phyloP scores from a whole-genome alignment of 805 yeast species.

The Kuraishia floccosa region DNA sequence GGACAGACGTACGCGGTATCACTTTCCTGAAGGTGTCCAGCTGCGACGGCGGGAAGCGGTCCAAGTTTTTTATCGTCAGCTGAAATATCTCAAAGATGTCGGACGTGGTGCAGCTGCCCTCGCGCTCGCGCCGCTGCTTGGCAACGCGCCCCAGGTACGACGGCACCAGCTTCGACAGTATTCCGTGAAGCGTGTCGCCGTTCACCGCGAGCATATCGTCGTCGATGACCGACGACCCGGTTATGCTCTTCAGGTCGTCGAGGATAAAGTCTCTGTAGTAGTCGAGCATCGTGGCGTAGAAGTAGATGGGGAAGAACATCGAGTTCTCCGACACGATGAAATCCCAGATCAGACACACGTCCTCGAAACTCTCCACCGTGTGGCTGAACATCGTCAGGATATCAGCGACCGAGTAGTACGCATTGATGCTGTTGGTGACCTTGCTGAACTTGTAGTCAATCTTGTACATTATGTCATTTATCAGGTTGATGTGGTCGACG shows the following conservation, averaged over 20 bases:
- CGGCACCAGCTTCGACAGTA: slow-evolving; percentile 14
- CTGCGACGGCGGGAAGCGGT: slow-evolving; percentile 5
- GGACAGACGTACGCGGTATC: not conserved
- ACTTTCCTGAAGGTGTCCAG: not conserved
- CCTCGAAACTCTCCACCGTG: slow-evolving; percentile 28
- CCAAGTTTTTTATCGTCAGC: slow-evolving; percentile 7
- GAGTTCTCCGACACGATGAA: slow-evolving; percentile 46
- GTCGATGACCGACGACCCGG: slow-evolving; percentile 9
- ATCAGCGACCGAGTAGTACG: slow-evolving; percentile 65
- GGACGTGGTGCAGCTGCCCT: slow-evolving; percentile 10
- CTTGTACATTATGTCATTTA: slow-evolving; percentile 47
- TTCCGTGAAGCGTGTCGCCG: slow-evolving; percentile 15
- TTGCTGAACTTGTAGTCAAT: slow-evolving; percentile 34
- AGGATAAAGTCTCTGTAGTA: slow-evolving; percentile 32
- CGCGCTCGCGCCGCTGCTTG: too few species aligned
- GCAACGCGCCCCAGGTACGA: slow-evolving; percentile 10
- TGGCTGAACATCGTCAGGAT: slow-evolving; percentile 73
- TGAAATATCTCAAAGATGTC: slow-evolving; percentile 15
- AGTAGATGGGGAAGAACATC: slow-evolving; percentile 39
- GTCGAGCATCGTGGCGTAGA: slow-evolving; percentile 48
- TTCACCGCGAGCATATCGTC: slow-evolving; percentile 10
- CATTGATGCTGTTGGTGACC: slow-evolving; percentile 30
- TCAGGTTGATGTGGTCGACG: slow-evolving; percentile 48
- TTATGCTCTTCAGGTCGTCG: slow-evolving; percentile 15
- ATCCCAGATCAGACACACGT: slow-evolving; percentile 58